These are phyloP conservation scores for Lipomyces yamadae DNA, from an alignment of 805 yeast genomes.

Conservation along the genomic window DNA sequence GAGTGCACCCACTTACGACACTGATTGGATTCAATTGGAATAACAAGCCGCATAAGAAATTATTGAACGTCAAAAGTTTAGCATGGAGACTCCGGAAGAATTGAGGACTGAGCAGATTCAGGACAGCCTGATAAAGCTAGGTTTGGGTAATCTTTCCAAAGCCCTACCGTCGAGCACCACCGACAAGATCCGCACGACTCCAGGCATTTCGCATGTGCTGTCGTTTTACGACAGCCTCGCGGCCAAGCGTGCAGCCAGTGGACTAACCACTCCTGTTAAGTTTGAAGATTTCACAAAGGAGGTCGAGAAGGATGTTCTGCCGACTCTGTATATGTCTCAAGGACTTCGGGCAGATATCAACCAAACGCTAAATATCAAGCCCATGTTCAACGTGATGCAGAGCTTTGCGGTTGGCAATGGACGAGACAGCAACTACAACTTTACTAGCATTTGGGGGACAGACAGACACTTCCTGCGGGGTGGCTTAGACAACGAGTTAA, in stretches of 20 bases:
- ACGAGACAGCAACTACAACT: slow-evolving; percentile 80
- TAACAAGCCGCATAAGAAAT: background rate
- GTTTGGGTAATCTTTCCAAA: background rate
- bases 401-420: slow-evolving; percentile 87
- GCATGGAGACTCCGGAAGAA: background rate
- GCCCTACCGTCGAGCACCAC: background rate
- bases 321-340: slow-evolving; percentile 86
- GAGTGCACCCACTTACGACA: background rate
- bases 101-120: background rate
- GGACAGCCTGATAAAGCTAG: slow-evolving; percentile 1
- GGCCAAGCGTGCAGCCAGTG: slow-evolving; percentile 79
- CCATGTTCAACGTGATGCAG: slow-evolving; percentile 96
- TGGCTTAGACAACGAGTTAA: slow-evolving; percentile 77
- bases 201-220: slow-evolving; percentile 76
- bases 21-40: background rate
- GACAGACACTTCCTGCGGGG: slow-evolving; percentile 89
- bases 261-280: slow-evolving; percentile 90
- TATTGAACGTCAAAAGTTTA: background rate
- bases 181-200: slow-evolving; percentile 56
- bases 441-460: slow-evolving; percentile 85
- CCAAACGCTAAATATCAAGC: slow-evolving; percentile 87
- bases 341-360: slow-evolving; percentile 96
- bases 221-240: slow-evolving; percentile 73
- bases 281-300: slow-evolving; percentile 92
- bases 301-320: slow-evolving; percentile 90